Conservation (phyloP, 2,329 filamentous ascomycete genomes). For the Chrysosphaeria jannelii region DNA sequence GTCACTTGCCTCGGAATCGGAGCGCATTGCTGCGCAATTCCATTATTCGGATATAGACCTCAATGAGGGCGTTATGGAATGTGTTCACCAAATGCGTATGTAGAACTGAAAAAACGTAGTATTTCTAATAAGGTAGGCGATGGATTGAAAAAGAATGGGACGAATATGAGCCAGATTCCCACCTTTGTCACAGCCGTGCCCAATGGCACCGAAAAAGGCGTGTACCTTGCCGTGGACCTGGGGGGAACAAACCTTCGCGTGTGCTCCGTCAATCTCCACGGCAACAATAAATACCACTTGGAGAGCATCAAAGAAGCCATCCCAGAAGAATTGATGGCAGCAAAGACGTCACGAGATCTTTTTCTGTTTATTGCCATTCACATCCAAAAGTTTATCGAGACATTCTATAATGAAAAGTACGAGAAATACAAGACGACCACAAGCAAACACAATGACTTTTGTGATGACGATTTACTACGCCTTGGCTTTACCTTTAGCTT, state of each 20-base stretch:
- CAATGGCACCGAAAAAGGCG: constrained; percentile 82
- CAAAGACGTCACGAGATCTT: constrained; percentile 58
- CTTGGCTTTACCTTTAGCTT: constrained; percentile 98
- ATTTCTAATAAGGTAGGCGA: constrained; percentile 23
- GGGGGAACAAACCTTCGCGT: constrained; percentile 96
- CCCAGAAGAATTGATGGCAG: constrained; percentile 67
- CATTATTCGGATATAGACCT: constrained; percentile 54
- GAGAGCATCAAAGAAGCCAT: constrained; percentile 83
- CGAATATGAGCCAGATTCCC: constrained; percentile 79
- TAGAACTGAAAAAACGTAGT: no score
- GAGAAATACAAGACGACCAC: constrained; percentile 31
- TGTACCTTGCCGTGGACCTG: constrained; percentile 92
- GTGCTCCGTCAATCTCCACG: constrained; percentile 78
- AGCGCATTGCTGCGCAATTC: constrained; percentile 57
- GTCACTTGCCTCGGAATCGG: constrained; percentile 38
- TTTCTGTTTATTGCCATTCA: constrained; percentile 83
- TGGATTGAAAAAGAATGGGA: constrained; percentile 47
- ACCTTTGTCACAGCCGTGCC: constrained; percentile 90
- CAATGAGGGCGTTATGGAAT: constrained; percentile 56
- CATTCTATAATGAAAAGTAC: constrained; percentile 73
- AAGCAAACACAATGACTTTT: constrained; percentile 25
- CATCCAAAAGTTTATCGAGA: constrained; percentile 63
- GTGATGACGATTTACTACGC: constrained; percentile 57
- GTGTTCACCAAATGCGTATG: constrained; percentile 52
- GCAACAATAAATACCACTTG: constrained; percentile 81